Evolutionary conservation across 176 grass and related monocot genomes (phyloP).

Genomic region (Rhipidocladum racemiflorum): DNA sequence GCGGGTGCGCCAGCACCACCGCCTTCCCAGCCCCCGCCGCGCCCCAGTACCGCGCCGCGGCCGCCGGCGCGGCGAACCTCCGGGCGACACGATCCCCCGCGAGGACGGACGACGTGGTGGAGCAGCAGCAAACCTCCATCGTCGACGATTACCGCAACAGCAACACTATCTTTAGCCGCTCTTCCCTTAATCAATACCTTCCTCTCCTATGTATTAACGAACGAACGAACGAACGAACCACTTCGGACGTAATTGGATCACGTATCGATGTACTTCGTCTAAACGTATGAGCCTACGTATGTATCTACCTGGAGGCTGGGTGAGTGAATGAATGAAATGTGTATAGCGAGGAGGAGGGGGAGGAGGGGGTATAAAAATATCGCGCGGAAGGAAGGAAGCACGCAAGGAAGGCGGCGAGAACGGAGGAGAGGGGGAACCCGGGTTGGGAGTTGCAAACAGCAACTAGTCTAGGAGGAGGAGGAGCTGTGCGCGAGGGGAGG

Average conservation of each 20-base stretch:
- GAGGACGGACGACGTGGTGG: slow-evolving; percentile 24
- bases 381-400: slow-evolving; percentile 25
- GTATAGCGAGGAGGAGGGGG: not conserved
- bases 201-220: not conserved
- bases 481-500: not conserved
- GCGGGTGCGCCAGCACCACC: slow-evolving; percentile 38
- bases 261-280: not conserved
- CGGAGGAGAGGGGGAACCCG: not conserved
- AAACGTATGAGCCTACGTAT: not conserved
- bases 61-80: slow-evolving; percentile 1
- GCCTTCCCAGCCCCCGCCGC: slow-evolving; percentile 25
- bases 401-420: slow-evolving; percentile 37
- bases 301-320: not conserved
- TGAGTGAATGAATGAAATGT: not conserved
- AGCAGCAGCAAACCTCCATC: slow-evolving; percentile 60
- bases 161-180: not conserved
- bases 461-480: no score
- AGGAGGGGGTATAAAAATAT: slow-evolving; percentile 30
- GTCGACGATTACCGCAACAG: not conserved
- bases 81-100: not conserved
- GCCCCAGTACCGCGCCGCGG: slow-evolving; percentile 10
- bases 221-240: not conserved
- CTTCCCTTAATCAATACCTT: not conserved
- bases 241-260: not conserved
- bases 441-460: not conserved